These are phyloP conservation scores for Forsythia viridissima DNA, from an alignment of 257 asterid species.

Conservation along the genomic window DNA sequence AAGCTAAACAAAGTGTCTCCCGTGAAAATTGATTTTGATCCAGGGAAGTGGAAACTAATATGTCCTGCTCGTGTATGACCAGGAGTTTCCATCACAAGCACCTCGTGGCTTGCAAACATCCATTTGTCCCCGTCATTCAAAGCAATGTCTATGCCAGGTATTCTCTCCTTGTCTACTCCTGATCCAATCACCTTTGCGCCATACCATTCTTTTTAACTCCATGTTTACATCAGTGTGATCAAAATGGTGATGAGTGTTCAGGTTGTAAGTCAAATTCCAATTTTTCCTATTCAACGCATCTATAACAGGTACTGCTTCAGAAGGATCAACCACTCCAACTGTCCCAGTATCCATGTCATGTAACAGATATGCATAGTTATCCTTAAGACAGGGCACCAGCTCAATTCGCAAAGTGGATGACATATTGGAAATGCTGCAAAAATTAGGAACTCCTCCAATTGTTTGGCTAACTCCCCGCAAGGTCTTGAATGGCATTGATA, in stretches of 20 bases:
- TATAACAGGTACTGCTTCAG: slow-evolving; percentile 55
- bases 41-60: too few species aligned
- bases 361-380: slow-evolving; percentile 53
- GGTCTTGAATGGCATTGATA: slow-evolving; percentile 87
- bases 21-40: too few species aligned
- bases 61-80: slow-evolving; percentile 75
- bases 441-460: slow-evolving; percentile 77
- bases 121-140: slow-evolving; percentile 88
- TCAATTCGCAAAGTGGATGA: slow-evolving; percentile 78
- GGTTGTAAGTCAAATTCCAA: slow-evolving; percentile 80
- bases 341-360: slow-evolving; percentile 56
- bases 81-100: slow-evolving; percentile 82
- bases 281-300: slow-evolving; percentile 74
- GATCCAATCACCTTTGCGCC: slow-evolving; percentile 99
- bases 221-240: slow-evolving; percentile 99
- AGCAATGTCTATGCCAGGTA: slow-evolving; percentile 92
- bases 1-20: too few species aligned
- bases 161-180: slow-evolving; percentile 72
- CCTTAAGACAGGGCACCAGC: slow-evolving; percentile 75
- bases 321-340: slow-evolving; percentile 63
- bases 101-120: slow-evolving; percentile 99
- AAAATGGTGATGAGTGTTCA: slow-evolving; percentile 93
- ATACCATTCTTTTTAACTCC: slow-evolving; percentile 82
- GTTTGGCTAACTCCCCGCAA: slow-evolving; percentile 69
- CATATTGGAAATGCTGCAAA: slow-evolving; percentile 72